phyloP scores from a whole-genome alignment of 2,329 filamentous ascomycete species.

The Aphanoascus verrucosus region DNA sequence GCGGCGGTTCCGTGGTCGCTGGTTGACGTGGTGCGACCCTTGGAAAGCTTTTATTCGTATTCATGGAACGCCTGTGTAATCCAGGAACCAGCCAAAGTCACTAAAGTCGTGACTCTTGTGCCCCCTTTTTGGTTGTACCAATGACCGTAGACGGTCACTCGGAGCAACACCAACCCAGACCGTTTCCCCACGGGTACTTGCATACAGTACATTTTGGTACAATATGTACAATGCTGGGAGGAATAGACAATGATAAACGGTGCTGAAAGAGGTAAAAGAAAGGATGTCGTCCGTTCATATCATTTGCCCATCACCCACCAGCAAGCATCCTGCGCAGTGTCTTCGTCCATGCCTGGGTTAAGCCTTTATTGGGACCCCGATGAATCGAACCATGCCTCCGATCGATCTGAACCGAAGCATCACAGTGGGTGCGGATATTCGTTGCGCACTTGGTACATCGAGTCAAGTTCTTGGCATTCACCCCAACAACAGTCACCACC shows the following conservation, averaged over 20 bases:
- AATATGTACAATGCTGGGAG: not conserved
- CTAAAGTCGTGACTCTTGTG: too few species aligned
- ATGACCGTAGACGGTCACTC: too few species aligned
- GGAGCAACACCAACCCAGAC: too few species aligned
- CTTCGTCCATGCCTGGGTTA: too few species aligned
- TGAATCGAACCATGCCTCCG: too few species aligned
- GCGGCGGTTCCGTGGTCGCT: not conserved
- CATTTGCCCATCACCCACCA: not conserved
- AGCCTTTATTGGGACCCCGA: too few species aligned
- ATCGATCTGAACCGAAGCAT: too few species aligned
- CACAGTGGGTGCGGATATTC: conserved; percentile 1
- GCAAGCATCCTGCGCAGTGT: not conserved
- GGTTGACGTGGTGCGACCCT: not conserved
- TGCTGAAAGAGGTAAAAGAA: not conserved
- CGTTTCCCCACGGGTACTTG: too few species aligned
- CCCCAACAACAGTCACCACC: too few species aligned
- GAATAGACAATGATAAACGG: not conserved
- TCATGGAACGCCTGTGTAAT: not conserved
- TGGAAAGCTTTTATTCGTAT: not conserved
- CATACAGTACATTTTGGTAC: too few species aligned
- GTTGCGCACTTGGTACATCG: not conserved
- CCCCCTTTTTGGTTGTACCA: too few species aligned
- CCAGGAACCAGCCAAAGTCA: not conserved
- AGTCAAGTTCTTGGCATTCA: too few species aligned
- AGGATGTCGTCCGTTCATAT: not conserved